Evolutionary conservation across 345 rosid genomes (phyloP).

Genomic region (Microthlaspi erraticum): DNA sequence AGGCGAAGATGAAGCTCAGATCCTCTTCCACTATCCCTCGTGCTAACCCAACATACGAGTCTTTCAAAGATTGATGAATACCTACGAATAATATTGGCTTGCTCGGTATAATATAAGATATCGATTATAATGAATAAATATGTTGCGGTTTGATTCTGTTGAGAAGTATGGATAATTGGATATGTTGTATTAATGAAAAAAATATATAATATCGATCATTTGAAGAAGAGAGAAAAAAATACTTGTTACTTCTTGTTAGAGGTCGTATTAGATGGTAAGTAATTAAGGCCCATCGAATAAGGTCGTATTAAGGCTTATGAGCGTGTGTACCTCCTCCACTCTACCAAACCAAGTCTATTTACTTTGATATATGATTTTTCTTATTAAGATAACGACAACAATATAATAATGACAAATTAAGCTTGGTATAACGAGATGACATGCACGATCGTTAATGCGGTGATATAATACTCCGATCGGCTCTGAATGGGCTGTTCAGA

Average conservation of each 20-base stretch:
- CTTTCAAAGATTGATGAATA: slow-evolving; percentile 26
- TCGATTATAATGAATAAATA: background rate
- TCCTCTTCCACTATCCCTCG: slow-evolving; percentile 38
- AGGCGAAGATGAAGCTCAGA: slow-evolving; percentile 40
- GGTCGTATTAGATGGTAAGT: too few species aligned
- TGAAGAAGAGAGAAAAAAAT: background rate
- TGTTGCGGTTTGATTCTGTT: slow-evolving; percentile 5
- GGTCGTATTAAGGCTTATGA: background rate
- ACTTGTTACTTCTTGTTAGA: background rate
- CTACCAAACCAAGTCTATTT: background rate
- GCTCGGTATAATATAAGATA: slow-evolving; percentile 14
- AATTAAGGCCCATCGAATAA: slow-evolving; percentile 4
- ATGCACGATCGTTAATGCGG: slow-evolving; percentile 38
- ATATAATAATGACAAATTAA: background rate
- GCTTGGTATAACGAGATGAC: slow-evolving; percentile 26
- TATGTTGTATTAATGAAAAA: background rate
- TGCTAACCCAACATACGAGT: slow-evolving; percentile 25
- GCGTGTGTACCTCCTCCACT: background rate
- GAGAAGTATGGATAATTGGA: background rate
- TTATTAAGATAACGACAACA: too few species aligned
- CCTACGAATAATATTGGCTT: slow-evolving; percentile 5
- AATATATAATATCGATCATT: slow-evolving; percentile 11
- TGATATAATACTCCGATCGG: background rate
- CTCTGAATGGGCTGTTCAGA: slow-evolving; percentile 20
- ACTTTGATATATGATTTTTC: background rate